phyloP scores from a whole-genome alignment of 1,284 basidiomycete species.

The Fomitopsis betulina region DNA sequence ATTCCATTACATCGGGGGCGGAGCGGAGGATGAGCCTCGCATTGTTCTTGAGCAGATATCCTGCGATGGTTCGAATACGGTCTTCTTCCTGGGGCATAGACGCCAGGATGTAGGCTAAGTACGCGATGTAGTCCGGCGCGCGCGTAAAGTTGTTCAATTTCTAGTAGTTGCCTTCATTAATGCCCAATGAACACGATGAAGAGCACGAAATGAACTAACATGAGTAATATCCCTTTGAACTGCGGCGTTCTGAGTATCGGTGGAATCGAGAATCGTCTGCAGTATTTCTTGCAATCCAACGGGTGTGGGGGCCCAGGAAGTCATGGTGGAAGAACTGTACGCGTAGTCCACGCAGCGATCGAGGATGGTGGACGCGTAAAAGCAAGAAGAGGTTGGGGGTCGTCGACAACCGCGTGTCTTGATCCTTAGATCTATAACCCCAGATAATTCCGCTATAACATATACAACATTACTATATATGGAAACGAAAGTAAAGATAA shows the following conservation, averaged over 20 bases:
- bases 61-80: slow-evolving; percentile 91
- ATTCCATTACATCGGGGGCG: slow-evolving; percentile 65
- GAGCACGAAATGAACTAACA: slow-evolving; percentile 38
- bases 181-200: slow-evolving; percentile 15
- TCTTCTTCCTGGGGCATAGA: slow-evolving; percentile 81
- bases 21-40: slow-evolving; percentile 67
- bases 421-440: slow-evolving; percentile 3
- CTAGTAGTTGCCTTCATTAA: slow-evolving; percentile 36
- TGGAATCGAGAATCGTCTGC: slow-evolving; percentile 81
- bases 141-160: slow-evolving; percentile 88
- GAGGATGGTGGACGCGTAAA: slow-evolving; percentile 16
- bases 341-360: slow-evolving; percentile 19
- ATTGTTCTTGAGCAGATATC: slow-evolving; percentile 97
- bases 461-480: background rate
- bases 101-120: slow-evolving; percentile 92
- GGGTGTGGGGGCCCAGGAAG: slow-evolving; percentile 72
- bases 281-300: slow-evolving; percentile 81
- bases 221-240: slow-evolving; percentile 75
- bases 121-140: slow-evolving; percentile 92
- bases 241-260: slow-evolving; percentile 58
- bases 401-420: slow-evolving; percentile 4
- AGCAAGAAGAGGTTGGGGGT: slow-evolving; percentile 3
- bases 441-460: background rate
- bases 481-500: background rate
- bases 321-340: slow-evolving; percentile 36